Conservation (phyloP, 2,329 filamentous ascomycete genomes). For the Dactylellina cionopaga region DNA sequence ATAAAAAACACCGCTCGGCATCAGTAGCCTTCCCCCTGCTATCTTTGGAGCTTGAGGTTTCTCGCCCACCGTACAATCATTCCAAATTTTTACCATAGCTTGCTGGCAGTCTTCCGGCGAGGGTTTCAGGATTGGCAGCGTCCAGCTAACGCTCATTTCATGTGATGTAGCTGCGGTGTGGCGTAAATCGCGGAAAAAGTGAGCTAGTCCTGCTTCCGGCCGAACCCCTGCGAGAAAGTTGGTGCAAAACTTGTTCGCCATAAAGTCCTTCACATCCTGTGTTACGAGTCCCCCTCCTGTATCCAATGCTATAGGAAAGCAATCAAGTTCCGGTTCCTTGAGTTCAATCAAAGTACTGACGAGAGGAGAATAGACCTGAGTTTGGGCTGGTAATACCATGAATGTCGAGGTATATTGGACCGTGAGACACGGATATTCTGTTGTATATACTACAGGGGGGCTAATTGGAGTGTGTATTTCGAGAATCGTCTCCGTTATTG, state of each 20-base stretch:
- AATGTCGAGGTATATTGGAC: too few relatives aligned
- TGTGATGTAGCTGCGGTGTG: neutral
- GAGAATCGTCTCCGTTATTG: neutral
- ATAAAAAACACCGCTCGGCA: slow-evolving; percentile 9
- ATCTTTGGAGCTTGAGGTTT: neutral
- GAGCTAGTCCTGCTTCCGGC: too few relatives aligned
- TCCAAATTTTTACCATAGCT: neutral
- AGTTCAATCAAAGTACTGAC: too few relatives aligned
- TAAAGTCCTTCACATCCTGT: too few relatives aligned
- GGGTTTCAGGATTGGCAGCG: neutral
- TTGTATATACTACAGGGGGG: neutral
- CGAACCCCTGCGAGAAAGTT: too few relatives aligned
- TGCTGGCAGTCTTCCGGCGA: neutral
- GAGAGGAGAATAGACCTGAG: too few relatives aligned
- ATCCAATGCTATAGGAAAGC: too few relatives aligned
- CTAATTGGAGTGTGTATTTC: neutral
- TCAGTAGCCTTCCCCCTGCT: slow-evolving; percentile 11
- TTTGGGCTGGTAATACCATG: too few relatives aligned
- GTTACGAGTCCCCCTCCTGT: too few relatives aligned
- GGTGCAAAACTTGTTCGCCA: too few relatives aligned
- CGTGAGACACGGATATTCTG: neutral
- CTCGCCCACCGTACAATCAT: neutral
- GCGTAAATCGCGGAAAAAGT: neutral
- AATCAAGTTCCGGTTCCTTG: too few relatives aligned
- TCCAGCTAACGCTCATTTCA: slow-evolving; percentile 8